Evolutionary conservation across 1,284 basidiomycete genomes (phyloP), one percentile per base, ranked within the genome.

Genomic region (Marasmius tenuissimus): DNA sequence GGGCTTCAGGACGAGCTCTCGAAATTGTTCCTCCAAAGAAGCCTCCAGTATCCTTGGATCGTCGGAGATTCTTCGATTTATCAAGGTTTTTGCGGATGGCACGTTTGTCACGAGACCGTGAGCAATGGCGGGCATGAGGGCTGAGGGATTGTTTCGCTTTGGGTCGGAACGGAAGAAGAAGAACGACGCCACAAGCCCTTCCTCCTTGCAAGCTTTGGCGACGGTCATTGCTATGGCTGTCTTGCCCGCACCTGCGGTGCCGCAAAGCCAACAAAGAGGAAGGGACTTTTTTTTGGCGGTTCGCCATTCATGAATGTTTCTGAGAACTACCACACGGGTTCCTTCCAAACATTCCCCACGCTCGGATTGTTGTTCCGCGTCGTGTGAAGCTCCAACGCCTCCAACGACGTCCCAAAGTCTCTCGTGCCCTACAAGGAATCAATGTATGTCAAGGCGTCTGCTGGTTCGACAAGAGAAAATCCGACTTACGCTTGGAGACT

Each of bases 151-250:
- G 34, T 57, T 61, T 12, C 63, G 22, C 16, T 33, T 35, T 11
- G 50, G 37, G 14, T 61, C 52, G 10, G 52, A n/a, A 4, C 63
- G 61, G 54, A 69, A 69, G 54, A 64, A 69, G 55, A 65, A 69
- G 34, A 55, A 64, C 5, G 68, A 63, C 6, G 57, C 63, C 6
- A 69, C 53, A 2, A 27, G 35, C 5, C 49, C 52, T 12, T 34
- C 3, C 14, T 60, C 18, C 16, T 50, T 51, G 16, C 37, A 63
- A n/a, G 38, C 40, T 27, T 66, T 40, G 9, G 66, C 64, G 12
- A 69, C 42, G 1, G 64, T 67, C n/a, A 61, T 64, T 0, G 68
- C 67, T 8, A 69, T 64, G 5, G 68, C 56, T 0, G 67, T 65
- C 52, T 69, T 69, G 3, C 67, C 68, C 8, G 34, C 40, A 3